These are phyloP conservation scores for Geranium rotundifolium DNA, from an alignment of 345 rosid species.

Conservation along the genomic window DNA sequence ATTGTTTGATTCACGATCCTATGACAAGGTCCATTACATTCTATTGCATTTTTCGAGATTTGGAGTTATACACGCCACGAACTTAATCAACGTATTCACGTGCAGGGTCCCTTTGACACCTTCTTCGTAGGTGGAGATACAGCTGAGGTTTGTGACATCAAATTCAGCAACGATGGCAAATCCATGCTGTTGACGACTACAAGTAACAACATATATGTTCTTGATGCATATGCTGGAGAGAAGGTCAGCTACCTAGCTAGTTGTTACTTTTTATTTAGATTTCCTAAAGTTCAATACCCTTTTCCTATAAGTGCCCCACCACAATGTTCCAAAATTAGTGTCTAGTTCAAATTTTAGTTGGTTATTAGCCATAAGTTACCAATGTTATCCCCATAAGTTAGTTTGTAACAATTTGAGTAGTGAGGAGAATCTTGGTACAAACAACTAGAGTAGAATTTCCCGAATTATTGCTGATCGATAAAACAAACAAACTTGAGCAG, in stretches of 20 bases:
- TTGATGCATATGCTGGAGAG: constrained; percentile 92
- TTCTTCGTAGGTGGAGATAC: constrained; percentile 97
- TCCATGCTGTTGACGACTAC: constrained; percentile 93
- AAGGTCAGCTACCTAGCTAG: constrained; percentile 44
- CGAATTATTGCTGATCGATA: no score
- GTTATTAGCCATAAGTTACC: no score
- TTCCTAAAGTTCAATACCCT: not conserved
- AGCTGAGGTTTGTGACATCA: constrained; percentile 89
- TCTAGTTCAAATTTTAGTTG: no score
- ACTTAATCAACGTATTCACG: constrained; percentile 9
- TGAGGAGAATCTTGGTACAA: no score
- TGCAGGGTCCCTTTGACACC: constrained; percentile 90
- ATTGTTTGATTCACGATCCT: constrained; percentile 86
- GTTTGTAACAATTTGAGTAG: no score
- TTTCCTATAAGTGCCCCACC: not conserved
- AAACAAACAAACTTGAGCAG: no score
- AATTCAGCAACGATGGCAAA: constrained; percentile 95
- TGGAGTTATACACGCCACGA: constrained; percentile 1
- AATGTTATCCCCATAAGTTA: no score
- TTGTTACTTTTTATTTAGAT: not conserved
- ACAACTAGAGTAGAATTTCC: no score
- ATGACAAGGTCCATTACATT: constrained; percentile 56
- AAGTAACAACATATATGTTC: constrained; percentile 70
- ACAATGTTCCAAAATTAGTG: not conserved
- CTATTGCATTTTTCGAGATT: not conserved